Conservation (phyloP, 257 asterid genomes). For the Petunia secreta region DNA sequence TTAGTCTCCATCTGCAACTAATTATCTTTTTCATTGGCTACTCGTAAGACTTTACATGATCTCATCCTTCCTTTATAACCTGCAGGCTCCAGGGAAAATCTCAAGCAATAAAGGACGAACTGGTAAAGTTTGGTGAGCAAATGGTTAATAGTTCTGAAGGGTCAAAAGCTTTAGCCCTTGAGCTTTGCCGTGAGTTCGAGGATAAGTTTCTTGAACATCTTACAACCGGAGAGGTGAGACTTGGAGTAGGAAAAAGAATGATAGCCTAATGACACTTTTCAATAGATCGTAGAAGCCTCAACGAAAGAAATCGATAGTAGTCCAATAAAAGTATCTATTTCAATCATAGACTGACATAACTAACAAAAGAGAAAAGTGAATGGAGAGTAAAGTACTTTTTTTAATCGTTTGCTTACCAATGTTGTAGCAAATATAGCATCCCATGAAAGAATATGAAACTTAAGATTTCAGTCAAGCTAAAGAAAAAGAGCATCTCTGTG, state of each 20-base stretch:
- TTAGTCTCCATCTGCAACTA: not conserved
- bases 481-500: not conserved
- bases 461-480: not conserved
- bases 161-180: slow-evolving; percentile 93
- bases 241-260: slow-evolving; percentile 18
- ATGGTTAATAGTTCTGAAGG: slow-evolving; percentile 94
- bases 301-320: not conserved
- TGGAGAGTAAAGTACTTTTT: not conserved
- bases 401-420: not conserved
- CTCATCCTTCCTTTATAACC: slow-evolving; percentile 23
- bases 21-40: slow-evolving; percentile 16
- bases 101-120: slow-evolving; percentile 89
- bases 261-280: not conserved
- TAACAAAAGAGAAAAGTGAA: not conserved
- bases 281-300: not conserved
- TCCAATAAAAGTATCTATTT: not conserved
- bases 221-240: slow-evolving; percentile 84
- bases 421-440: not conserved
- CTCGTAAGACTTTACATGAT: not conserved
- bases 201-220: slow-evolving; percentile 98
- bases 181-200: slow-evolving; percentile 99
- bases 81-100: slow-evolving; percentile 98
- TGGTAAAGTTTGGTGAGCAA: slow-evolving; percentile 86
- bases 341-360: not conserved
- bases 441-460: not conserved